These are phyloP conservation scores for Piromyces finnis DNA, from an alignment of 192 early-diverging fungal genomes.

Conservation along the genomic window DNA sequence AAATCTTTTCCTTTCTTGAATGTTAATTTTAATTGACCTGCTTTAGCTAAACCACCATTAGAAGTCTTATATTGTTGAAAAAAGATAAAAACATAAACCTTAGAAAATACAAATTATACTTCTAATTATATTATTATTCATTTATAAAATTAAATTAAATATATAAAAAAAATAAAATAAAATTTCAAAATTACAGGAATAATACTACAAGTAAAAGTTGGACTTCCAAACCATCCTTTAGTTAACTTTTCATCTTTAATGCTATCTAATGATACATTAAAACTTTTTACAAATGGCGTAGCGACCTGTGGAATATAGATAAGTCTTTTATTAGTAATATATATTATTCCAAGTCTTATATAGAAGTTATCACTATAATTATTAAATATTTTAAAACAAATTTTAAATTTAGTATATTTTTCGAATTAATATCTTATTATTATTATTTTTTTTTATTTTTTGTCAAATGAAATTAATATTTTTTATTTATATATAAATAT, in stretches of 20 bases:
- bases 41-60: background rate
- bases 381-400: too few species aligned
- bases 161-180: too few species aligned
- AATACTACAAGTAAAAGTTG: background rate
- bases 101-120: too few species aligned
- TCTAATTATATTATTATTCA: too few species aligned
- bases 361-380: background rate
- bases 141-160: too few species aligned
- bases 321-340: background rate
- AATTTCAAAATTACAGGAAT: background rate
- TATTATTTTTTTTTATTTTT: too few species aligned
- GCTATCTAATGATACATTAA: background rate
- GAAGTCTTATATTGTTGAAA: too few species aligned
- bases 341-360: background rate
- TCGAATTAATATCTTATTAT: too few species aligned
- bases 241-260: background rate
- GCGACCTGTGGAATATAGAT: background rate
- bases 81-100: too few species aligned
- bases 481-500: too few species aligned
- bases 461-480: too few species aligned
- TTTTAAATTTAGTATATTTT: too few species aligned
- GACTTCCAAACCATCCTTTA: background rate
- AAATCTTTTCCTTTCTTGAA: background rate
- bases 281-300: background rate
- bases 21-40: background rate